These are phyloP conservation scores for Zasmidium angulare DNA, from an alignment of 2,329 filamentous ascomycete species.

Conservation along the genomic window DNA sequence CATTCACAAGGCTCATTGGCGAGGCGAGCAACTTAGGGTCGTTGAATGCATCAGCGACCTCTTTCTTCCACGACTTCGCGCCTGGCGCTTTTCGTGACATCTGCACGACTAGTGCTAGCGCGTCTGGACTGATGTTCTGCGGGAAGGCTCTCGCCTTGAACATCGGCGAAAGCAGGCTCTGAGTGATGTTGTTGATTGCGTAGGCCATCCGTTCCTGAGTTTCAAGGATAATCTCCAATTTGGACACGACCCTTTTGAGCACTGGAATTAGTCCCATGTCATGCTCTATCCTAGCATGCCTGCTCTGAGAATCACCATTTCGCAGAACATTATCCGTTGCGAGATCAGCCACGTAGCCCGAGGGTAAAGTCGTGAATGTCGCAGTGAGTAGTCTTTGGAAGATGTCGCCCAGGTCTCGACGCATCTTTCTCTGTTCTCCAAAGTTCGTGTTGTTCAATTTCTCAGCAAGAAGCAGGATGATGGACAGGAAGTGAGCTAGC, in stretches of 20 bases:
- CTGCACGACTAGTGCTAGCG: conserved; percentile 72
- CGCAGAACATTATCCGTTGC: neutral
- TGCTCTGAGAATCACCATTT: conserved; percentile 35
- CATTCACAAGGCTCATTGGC: conserved; percentile 62
- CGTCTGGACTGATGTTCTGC: conserved; percentile 71
- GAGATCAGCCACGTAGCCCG: conserved; percentile 21
- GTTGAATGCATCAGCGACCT: conserved; percentile 88
- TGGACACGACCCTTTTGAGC: conserved; percentile 74
- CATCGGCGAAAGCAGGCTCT: conserved; percentile 76
- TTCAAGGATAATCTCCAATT: conserved; percentile 77
- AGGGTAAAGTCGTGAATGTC: conserved; percentile 70
- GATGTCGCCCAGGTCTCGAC: conserved; percentile 86
- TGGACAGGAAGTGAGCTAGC: conserved; percentile 80
- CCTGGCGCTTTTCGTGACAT: conserved; percentile 75
- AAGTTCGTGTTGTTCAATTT: conserved; percentile 99
- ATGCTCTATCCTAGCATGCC: conserved; percentile 50
- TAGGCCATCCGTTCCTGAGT: conserved; percentile 80
- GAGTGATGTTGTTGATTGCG: conserved; percentile 77
- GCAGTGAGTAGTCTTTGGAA: conserved; percentile 85
- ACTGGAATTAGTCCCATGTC: conserved; percentile 73
- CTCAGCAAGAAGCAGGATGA: conserved; percentile 83
- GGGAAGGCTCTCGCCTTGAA: conserved; percentile 85
- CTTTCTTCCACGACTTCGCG: conserved; percentile 90
- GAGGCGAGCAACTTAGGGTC: conserved; percentile 82
- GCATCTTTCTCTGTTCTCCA: conserved; percentile 89